These are phyloP conservation scores for Fusarium sambucinum DNA, from an alignment of 2,329 filamentous ascomycete genomes.

Conservation along the genomic window DNA sequence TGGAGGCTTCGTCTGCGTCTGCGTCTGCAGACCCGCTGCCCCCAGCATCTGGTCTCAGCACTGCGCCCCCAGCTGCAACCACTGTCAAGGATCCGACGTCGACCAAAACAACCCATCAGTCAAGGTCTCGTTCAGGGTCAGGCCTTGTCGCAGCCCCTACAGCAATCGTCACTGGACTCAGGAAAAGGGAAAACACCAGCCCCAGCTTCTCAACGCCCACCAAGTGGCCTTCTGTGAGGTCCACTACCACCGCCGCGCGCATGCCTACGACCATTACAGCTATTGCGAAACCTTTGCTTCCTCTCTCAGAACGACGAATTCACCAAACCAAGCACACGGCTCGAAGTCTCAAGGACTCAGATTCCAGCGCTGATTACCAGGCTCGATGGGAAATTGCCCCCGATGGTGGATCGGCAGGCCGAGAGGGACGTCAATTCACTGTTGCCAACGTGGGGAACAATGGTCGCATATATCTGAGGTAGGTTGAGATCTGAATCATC, in stretches of 20 bases:
- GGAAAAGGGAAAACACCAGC: conserved; percentile 37
- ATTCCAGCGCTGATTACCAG: conserved; percentile 59
- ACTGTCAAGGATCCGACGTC: conserved; percentile 45
- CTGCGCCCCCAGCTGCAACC: conserved; percentile 37
- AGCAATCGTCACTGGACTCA: conserved; percentile 17
- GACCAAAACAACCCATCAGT: conserved; percentile 31
- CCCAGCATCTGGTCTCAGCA: conserved; percentile 49
- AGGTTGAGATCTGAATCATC: conserved; percentile 45
- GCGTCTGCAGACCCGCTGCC: conserved; percentile 44
- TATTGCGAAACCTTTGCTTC: conserved; percentile 56
- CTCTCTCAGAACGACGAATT: conserved; percentile 61
- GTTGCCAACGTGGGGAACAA: conserved; percentile 87
- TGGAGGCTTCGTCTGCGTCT: conserved; percentile 43
- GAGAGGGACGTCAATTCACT: conserved; percentile 79
- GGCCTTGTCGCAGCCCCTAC: conserved; percentile 25
- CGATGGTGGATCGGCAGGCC: conserved; percentile 70
- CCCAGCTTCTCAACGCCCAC: conserved; percentile 29
- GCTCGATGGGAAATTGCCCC: conserved; percentile 66
- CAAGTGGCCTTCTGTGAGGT: conserved; percentile 42
- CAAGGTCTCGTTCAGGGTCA: conserved; percentile 37
- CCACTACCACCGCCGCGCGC: conserved; percentile 37
- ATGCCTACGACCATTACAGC: conserved; percentile 39
- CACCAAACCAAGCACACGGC: conserved; percentile 55
- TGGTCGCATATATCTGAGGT: conserved; percentile 85
- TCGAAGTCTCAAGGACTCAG: conserved; percentile 61